phyloP scores from a whole-genome alignment of 345 rosid species.

The Pistacia atlantica region DNA sequence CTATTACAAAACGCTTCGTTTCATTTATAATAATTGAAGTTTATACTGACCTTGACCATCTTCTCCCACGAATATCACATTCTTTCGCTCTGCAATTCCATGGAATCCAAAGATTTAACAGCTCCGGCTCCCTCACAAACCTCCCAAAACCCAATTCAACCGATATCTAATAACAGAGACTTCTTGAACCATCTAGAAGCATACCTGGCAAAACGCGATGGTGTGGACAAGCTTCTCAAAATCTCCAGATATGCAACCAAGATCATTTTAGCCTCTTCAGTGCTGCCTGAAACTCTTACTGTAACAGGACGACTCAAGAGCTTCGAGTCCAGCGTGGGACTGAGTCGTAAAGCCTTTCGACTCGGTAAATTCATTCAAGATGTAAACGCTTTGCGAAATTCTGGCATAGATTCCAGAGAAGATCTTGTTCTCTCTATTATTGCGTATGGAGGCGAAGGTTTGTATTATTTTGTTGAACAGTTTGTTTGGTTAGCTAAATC shows the following conservation, averaged over 20 bases:
- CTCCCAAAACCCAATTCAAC: conserved; percentile 4
- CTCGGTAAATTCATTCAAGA: conserved; percentile 92
- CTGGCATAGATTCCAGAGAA: conserved; percentile 46
- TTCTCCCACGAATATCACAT: no score
- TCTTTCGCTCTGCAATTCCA: conserved; percentile 16
- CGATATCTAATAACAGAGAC: conserved; percentile 41
- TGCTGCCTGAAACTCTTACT: conserved; percentile 48
- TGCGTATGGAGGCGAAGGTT: conserved; percentile 89
- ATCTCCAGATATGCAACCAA: conserved; percentile 88
- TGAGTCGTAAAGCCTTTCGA: conserved; percentile 95
- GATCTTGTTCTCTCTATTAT: conserved; percentile 44
- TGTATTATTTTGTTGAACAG: conserved; percentile 81
- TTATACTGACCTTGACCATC: not conserved
- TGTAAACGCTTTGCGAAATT: conserved; percentile 63
- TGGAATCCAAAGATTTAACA: conserved; percentile 37
- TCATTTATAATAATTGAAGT: no score
- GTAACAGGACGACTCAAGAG: conserved; percentile 51
- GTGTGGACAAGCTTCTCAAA: conserved; percentile 90
- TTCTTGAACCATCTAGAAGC: conserved; percentile 72
- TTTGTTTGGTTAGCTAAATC: conserved; percentile 87
- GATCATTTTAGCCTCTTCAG: conserved; percentile 70
- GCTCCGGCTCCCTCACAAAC: conserved; percentile 1
- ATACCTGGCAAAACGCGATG: conserved; percentile 80
- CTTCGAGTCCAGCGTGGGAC: conserved; percentile 95
- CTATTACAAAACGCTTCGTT: not conserved